Evolutionary conservation across 148 eudicot species (phyloP), one percentile per base, ranked within the genome.

Genomic region (Simmondsia chinensis): DNA sequence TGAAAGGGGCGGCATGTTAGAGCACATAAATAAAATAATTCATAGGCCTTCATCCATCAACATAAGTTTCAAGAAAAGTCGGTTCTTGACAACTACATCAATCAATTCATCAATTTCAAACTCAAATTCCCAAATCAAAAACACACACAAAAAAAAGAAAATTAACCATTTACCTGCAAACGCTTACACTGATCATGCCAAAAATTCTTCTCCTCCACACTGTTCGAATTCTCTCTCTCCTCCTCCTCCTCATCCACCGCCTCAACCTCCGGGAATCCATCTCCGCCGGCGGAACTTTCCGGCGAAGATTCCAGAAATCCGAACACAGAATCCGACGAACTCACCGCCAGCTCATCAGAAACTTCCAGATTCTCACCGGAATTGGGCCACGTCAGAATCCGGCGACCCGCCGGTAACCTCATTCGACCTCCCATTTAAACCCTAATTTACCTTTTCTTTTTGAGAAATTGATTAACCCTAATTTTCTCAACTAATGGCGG

Each of bases 281-380:
- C 51, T 4, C 54, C 34, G 15, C 64, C 36, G 8, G 24, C 49
- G 5, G 43, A 29, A 30, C 78, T 71, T 50, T 71, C 70, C 9
- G 47, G 33, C 9, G 75, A 68, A 4, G 60, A 65, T 3, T 64
- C 81, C 0, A 79, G 46, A 29, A 79, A 79, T 33, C 65, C 78
- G 20, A 79, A 79, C 17, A 79, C 70, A 0, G 81, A 61, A 12
- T 74, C 86, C 4, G 70, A 69, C 57, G 74, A 55, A 35, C 66
- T 66, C 43, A 69, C 64, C 6, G 60, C 39, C 1, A 68, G 40
- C 58, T 64, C 65, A 16, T 61, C 75, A n/a, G 57, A 46, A 10
- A 9, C 11, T 20, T 61, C 75, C 52, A 51, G 4, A 6, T 16
- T 7, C 16, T 38, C 21, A n/a, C 33, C 63, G 29, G 25, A 14